These are phyloP conservation scores for Penicillium coffeae DNA, from an alignment of 495 filamentous ascomycete species.

Conservation along the genomic window DNA sequence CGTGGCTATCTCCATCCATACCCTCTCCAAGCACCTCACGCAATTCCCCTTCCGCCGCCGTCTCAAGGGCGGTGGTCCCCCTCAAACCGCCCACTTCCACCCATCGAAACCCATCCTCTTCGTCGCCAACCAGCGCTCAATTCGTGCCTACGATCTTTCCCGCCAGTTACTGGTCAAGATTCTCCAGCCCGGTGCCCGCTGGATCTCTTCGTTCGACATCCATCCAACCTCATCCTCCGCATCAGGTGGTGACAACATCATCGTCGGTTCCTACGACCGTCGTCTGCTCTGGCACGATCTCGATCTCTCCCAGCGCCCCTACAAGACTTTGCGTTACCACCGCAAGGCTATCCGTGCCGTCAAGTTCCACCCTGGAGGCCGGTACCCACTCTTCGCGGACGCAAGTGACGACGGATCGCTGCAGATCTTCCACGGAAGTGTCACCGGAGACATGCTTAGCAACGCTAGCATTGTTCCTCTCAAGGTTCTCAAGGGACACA, in stretches of 20 bases:
- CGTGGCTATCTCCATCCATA: constrained; percentile 88
- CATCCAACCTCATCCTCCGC: constrained; percentile 62
- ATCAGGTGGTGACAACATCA: constrained; percentile 79
- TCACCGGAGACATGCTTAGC: constrained; percentile 89
- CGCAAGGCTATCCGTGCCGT: constrained; percentile 84
- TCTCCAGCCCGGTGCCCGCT: constrained; percentile 85
- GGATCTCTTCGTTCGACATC: constrained; percentile 91
- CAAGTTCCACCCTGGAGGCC: constrained; percentile 73
- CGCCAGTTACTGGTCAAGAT: constrained; percentile 86
- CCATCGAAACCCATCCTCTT: constrained; percentile 90
- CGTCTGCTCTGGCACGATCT: constrained; percentile 96
- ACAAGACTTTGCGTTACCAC: constrained; percentile 95
- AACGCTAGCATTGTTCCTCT: constrained; percentile 94
- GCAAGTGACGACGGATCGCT: constrained; percentile 89
- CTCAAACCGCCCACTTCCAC: constrained; percentile 91
- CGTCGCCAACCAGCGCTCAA: constrained; percentile 86
- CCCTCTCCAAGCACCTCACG: constrained; percentile 86
- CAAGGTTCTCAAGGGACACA: constrained; percentile 89
- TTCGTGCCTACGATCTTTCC: constrained; percentile 88
- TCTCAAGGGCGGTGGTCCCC: constrained; percentile 72
- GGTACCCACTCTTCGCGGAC: constrained; percentile 84
- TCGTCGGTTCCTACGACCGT: constrained; percentile 90
- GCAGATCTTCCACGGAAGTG: constrained; percentile 95
- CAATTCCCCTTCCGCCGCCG: constrained; percentile 84
- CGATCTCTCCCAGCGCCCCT: constrained; percentile 82